Evolutionary conservation across 208 protist species (phyloP).

Genomic region (Trypanosoma scelopori): DNA sequence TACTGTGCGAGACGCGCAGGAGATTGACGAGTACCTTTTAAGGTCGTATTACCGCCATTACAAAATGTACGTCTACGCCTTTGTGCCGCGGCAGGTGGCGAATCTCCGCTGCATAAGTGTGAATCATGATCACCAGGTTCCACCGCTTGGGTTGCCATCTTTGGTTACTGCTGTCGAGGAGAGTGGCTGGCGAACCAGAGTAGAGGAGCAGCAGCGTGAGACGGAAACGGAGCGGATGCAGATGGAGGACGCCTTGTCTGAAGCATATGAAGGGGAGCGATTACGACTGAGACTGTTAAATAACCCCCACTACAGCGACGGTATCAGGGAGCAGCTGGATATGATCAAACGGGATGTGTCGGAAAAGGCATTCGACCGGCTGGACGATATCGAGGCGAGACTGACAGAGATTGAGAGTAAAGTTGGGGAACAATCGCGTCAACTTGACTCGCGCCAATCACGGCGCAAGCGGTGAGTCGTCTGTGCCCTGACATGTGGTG

Average conservation of each 20-base stretch:
- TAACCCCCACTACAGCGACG: conserved; percentile 58
- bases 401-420: conserved; percentile 74
- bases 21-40: conserved; percentile 86
- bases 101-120: conserved; percentile 55
- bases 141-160: conserved; percentile 56
- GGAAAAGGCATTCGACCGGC: conserved; percentile 45
- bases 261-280: conserved; percentile 45
- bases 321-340: conserved; percentile 79
- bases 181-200: conserved; percentile 58
- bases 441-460: conserved; percentile 26
- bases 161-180: conserved; percentile 53
- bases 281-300: conserved; percentile 43
- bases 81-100: conserved; percentile 67
- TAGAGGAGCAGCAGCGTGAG: conserved; percentile 63
- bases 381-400: conserved; percentile 77
- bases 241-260: conserved; percentile 32
- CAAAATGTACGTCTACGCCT: conserved; percentile 92
- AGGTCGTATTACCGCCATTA: conserved; percentile 90
- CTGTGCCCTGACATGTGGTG: no score
- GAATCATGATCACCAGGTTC: conserved; percentile 45
- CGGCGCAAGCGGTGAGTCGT: conserved; percentile 39
- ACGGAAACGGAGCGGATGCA: conserved; percentile 61
- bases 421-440: conserved; percentile 37
- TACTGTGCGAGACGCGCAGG: conserved; percentile 73
- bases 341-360: conserved; percentile 65